A percentile compares a stretch with the other conserved stretches of the same genome.
Conservation (phyloP, 2,329 filamentous ascomycete species). For the Pseudogymnoascus sp. region DNA sequence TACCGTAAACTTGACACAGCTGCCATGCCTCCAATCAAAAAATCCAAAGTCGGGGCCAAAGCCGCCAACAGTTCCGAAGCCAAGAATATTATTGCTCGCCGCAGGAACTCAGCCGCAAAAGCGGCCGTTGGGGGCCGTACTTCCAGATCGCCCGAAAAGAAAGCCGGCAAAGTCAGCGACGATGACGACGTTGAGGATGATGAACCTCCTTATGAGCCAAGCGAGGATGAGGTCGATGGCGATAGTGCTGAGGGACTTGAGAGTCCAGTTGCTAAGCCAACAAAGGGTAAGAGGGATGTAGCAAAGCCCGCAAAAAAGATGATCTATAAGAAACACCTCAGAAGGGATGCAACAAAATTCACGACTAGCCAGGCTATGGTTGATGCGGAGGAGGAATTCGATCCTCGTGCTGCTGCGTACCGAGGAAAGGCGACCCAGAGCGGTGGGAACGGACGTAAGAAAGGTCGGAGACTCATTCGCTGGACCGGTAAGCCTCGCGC, state of each 20-base stretch:
- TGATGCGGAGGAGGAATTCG: slow-evolving; percentile 14
- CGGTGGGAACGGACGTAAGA: slow-evolving; percentile 9
- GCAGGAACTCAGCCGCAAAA: background rate
- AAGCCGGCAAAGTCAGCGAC: background rate
- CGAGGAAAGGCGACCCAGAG: slow-evolving; percentile 6
- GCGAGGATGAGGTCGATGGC: background rate
- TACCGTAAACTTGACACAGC: background rate
- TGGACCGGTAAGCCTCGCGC: slow-evolving; percentile 9
- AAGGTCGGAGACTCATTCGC: slow-evolving; percentile 11
- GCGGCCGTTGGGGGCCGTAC: background rate
- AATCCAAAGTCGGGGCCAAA: background rate
- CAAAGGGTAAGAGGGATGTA: background rate
- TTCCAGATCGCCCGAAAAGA: background rate
- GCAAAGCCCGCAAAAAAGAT: slow-evolving; percentile 2
- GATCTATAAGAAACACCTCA: slow-evolving; percentile 5
- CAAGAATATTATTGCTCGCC: background rate
- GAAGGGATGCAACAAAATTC: background rate
- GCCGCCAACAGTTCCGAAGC: background rate
- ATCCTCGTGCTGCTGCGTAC: slow-evolving; percentile 9
- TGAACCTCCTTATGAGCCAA: background rate
- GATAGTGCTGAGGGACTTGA: background rate
- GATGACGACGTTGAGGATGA: background rate
- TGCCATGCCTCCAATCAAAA: background rate
- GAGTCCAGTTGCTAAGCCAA: background rate
- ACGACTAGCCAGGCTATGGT: slow-evolving; percentile 15